Base-by-base conservation (phyloP, 2,329 filamentous ascomycete genomes). In the Cercospora nicotianae region DNA sequence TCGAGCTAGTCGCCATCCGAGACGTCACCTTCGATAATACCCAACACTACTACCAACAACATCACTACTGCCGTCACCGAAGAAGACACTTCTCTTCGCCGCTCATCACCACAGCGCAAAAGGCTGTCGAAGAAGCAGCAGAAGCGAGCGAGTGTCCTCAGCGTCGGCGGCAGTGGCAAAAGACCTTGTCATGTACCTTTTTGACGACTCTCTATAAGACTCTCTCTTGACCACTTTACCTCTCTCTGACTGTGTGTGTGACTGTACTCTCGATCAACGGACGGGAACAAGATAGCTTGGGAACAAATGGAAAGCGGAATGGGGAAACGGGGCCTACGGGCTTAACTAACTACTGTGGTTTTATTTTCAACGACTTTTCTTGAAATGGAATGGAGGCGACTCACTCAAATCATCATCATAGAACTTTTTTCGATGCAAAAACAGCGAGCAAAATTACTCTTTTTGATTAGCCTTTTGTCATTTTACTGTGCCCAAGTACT, bases 1-100 rank as follows among this genome's bases (percentile, higher is more conserved):
- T 64, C 60, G 36, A 68, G 64, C 63, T 71, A 71, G 70, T 69
- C 59, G 62, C 42, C 57, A 42, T 57, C 61, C 58, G 64, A 68
- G 28, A 51, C 45, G 45, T 51, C 45, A 51, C 45, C 45, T 23
- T 12, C 45, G 18, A 16, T 20, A 23, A 51, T 51, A 26, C 45
- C 53, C 16, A 33, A 12, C 53, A 30, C n/a, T 26, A 30, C 12
- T 20, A 57, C 42, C 58, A 65, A 23, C 18, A 61, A 61, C 28
- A 57, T 18, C 8, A 18, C 20, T 39, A 13, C 33, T 12, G 10
- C 30, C 31, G 42, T 42, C 59, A 13, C 64, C 48, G 26, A 59
- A 48, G 23, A 48, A 42, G 33, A 42, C 60, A 13, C 55, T 13
- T 5, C 31, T 62, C 18, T 55, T 31, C 53, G 26, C 23, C 48